Base-by-base conservation (phyloP, 768 basidiomycete species). In the Suillus luteus region DNA sequence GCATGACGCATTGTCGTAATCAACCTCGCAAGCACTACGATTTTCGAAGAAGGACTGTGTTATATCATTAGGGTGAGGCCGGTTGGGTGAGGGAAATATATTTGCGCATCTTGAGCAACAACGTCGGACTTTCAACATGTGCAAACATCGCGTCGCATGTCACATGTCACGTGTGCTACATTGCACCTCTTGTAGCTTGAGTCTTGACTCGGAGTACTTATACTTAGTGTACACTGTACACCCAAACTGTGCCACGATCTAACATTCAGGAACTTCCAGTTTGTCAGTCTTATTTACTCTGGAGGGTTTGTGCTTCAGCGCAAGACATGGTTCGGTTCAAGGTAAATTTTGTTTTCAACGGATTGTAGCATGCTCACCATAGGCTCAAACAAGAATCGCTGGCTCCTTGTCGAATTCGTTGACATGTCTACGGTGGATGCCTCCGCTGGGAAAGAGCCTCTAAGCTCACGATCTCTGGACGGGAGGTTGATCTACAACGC, bases 341-440 rank as follows among this genome's bases (percentile, higher is more conserved):
- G 52, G 52, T 54, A 54, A n/a, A 33, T 7, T 6, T 35, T 10
- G 6, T 54, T 54, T 11, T 54, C 31, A 35, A n/a, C 19, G 5
- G 33, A 5, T 7, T n/a, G 10, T n/a, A n/a, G 31, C 52, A 6
- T n/a, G 33, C 33, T 54, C 11, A 35, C 19, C 33, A n/a, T n/a
- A 0, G 12, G 6, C 6, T 35, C 60, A 31, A 62, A 54, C 19
- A 66, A 94, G 93, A 95, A 95, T 73, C 85, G 94, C 43, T 95
- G 93, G 91, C 76, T 96, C 12, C 85, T 96, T 38, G 87, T 95
- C 61, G 93, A 96, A 75, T 88, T 96, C 70, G 83, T 54, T 1
- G 52, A 54, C 2, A 54, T 84, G 10, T 73, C 77, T 24, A 44
- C 46, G 60, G 65, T 22, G 61, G 46, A 63, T 27, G 54, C 57